Evolutionary conservation across 805 yeast species (phyloP).

Genomic region (Yarrowia sp.): DNA sequence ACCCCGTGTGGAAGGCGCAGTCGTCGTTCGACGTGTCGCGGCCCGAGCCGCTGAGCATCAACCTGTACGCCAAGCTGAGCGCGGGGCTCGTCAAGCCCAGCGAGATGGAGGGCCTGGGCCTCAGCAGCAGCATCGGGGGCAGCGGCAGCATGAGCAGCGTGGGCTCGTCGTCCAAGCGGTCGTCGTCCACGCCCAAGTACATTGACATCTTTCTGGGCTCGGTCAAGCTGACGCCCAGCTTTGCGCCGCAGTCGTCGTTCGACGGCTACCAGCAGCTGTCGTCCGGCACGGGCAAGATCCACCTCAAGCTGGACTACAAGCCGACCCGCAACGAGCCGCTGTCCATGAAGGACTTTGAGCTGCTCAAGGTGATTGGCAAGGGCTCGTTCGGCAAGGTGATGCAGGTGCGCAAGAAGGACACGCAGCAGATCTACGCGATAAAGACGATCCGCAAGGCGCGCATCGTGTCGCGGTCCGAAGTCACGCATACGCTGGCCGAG

Average conservation of each 20-base stretch:
- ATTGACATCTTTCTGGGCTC: slow-evolving; percentile 79
- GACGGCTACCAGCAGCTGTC: slow-evolving; percentile 32
- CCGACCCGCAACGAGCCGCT: slow-evolving; percentile 60
- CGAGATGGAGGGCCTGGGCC: slow-evolving; percentile 25
- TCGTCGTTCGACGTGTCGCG: slow-evolving; percentile 86
- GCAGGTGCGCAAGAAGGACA: slow-evolving; percentile 96
- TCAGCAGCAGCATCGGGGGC: slow-evolving; percentile 17
- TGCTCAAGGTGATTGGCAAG: slow-evolving; percentile 92
- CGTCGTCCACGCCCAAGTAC: slow-evolving; percentile 29
- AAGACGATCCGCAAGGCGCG: slow-evolving; percentile 93
- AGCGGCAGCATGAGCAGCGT: slow-evolving; percentile 1
- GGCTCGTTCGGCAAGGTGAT: slow-evolving; percentile 98
- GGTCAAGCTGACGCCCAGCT: slow-evolving; percentile 49
- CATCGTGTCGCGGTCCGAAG: slow-evolving; percentile 90
- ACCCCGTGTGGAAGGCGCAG: slow-evolving; percentile 83
- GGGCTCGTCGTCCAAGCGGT: slow-evolving; percentile 31
- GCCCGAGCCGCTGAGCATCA: slow-evolving; percentile 64
- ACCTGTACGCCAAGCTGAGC: slow-evolving; percentile 72
- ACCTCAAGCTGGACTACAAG: slow-evolving; percentile 66
- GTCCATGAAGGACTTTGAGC: slow-evolving; percentile 86
- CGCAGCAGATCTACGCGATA: slow-evolving; percentile 89
- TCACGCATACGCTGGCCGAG: slow-evolving; percentile 94
- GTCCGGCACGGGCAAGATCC: slow-evolving; percentile 38
- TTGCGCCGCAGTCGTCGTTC: slow-evolving; percentile 25
- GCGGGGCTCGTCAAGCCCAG: slow-evolving; percentile 12